phyloP scores from a whole-genome alignment of 2,329 filamentous ascomycete genomes.

The Fusarium sp. region DNA sequence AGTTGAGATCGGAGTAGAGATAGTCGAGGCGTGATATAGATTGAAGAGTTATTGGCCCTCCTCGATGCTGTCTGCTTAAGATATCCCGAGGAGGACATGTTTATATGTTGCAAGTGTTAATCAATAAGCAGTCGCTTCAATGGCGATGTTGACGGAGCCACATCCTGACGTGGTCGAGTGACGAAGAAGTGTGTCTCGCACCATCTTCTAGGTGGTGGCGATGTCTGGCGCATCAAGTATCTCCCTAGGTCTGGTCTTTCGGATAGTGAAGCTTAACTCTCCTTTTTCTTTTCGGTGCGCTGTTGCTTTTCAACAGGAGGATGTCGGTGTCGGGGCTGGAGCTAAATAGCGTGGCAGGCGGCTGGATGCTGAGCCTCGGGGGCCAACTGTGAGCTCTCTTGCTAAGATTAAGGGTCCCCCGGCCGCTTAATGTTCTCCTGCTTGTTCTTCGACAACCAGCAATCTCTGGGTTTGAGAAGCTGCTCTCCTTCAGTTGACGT shows the following conservation, averaged over 20 bases:
- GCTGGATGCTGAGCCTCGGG: neutral
- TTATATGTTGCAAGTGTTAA: too few species aligned
- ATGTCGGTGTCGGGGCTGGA: neutral
- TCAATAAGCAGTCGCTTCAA: neutral
- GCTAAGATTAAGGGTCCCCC: neutral
- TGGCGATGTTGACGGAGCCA: too few species aligned
- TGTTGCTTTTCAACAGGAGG: neutral
- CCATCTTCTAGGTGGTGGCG: neutral
- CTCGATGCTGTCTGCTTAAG: too few species aligned
- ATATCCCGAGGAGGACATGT: too few species aligned
- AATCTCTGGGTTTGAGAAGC: neutral
- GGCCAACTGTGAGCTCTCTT: neutral
- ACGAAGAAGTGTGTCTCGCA: neutral
- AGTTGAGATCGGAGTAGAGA: too few species aligned
- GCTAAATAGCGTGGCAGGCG: neutral
- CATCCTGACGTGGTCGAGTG: neutral
- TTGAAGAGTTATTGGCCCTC: too few species aligned
- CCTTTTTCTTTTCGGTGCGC: too few species aligned
- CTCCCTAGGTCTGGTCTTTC: neutral
- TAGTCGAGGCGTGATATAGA: too few species aligned
- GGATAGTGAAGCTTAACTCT: neutral
- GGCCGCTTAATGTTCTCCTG: neutral
- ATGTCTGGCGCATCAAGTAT: neutral
- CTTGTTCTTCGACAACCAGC: neutral
- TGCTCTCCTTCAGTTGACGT: neutral